These are phyloP conservation scores for Heterobasidion annosum DNA, from an alignment of 1,284 basidiomycete genomes.

Conservation along the genomic window DNA sequence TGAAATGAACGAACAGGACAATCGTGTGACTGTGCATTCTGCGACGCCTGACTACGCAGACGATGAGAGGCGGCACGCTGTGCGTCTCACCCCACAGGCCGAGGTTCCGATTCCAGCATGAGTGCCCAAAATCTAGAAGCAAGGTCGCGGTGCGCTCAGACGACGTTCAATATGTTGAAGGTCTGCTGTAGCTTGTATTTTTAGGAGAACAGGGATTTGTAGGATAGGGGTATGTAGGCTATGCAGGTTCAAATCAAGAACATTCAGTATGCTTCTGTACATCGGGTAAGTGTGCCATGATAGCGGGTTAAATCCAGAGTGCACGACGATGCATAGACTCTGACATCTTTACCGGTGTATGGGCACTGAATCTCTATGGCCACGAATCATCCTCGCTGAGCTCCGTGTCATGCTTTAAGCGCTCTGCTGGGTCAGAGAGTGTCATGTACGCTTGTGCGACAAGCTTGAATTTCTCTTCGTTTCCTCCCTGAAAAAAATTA, in stretches of 20 bases:
- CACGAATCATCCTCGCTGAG: not conserved
- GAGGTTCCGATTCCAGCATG: conserved; percentile 32
- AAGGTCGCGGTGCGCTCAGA: too few species aligned
- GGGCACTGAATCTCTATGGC: too few species aligned
- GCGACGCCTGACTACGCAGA: conserved; percentile 35
- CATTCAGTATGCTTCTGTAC: too few species aligned
- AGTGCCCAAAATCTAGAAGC: not conserved
- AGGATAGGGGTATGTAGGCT: too few species aligned
- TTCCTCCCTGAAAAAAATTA: not conserved
- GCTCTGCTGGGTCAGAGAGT: conserved; percentile 1
- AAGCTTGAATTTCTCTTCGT: conserved; percentile 3
- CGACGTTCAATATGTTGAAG: too few species aligned
- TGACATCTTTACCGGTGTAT: not conserved
- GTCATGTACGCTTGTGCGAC: not conserved
- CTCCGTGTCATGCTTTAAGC: not conserved
- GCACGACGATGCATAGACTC: not conserved
- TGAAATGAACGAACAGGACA: conserved; percentile 26
- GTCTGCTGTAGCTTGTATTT: too few species aligned
- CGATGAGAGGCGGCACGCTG: conserved; percentile 36
- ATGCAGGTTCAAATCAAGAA: too few species aligned
- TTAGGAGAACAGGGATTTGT: too few species aligned
- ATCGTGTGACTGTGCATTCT: conserved; percentile 41
- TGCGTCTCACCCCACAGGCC: conserved; percentile 44
- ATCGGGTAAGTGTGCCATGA: too few species aligned
- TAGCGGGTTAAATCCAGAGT: too few species aligned